Percentiles rank a stretch among this genome's conserved stretches.
These are phyloP conservation scores for Microcyclospora tardicrescens DNA, from an alignment of 2,329 filamentous ascomycete genomes.

Conservation along the genomic window DNA sequence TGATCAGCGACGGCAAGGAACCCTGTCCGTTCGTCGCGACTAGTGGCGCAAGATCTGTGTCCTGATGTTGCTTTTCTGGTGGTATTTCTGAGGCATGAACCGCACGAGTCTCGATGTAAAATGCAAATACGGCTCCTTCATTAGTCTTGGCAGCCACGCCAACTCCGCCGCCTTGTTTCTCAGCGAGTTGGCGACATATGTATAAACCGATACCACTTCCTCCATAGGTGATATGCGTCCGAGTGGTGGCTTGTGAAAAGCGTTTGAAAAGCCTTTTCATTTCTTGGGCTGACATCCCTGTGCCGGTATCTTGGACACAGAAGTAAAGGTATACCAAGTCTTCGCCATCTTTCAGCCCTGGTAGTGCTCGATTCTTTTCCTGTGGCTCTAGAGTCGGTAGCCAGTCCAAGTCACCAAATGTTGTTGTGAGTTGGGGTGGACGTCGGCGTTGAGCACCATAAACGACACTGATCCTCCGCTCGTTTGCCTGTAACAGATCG, in stretches of 20 bases:
- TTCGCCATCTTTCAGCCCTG: slow-evolving; percentile 12
- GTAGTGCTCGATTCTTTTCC: slow-evolving; percentile 2
- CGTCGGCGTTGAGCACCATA: slow-evolving; percentile 3
- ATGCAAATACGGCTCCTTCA: slow-evolving; percentile 51
- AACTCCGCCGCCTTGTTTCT: slow-evolving; percentile 58
- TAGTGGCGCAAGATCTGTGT: too few species aligned
- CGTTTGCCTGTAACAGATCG: background rate
- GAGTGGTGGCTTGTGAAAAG: slow-evolving; percentile 55
- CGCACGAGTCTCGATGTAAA: slow-evolving; percentile 44
- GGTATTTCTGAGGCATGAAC: background rate
- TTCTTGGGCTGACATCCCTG: slow-evolving; percentile 26
- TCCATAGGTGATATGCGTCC: slow-evolving; percentile 58
- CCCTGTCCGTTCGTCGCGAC: background rate
- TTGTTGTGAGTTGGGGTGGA: slow-evolving; percentile 2
- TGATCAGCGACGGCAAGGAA: background rate
- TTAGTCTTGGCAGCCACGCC: slow-evolving; percentile 48
- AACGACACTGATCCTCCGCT: slow-evolving; percentile 3
- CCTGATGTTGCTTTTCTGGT: too few species aligned
- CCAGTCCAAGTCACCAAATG: slow-evolving; percentile 8
- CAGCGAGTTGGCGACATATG: slow-evolving; percentile 53
- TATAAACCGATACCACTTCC: slow-evolving; percentile 58
- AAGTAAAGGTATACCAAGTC: slow-evolving; percentile 18
- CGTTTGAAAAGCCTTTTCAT: slow-evolving; percentile 47
- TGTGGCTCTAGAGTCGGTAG: background rate
- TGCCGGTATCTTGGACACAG: slow-evolving; percentile 27